A percentile compares a stretch with the other conserved stretches of the same genome.
Evolutionary conservation across 73 alveolate genomes (phyloP).

Genomic region (Urostyla sp.): DNA sequence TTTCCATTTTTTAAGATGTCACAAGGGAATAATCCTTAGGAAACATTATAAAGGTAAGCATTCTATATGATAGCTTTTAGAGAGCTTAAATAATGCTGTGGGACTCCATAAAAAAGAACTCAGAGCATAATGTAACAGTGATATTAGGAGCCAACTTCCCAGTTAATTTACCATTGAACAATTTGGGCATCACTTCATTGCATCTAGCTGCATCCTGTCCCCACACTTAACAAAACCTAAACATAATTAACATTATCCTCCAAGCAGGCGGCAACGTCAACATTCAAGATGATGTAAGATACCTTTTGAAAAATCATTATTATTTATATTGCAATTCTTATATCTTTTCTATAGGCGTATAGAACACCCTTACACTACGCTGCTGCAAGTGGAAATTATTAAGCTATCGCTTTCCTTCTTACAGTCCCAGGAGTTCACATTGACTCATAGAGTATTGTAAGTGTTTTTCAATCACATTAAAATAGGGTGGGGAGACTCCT

Average conservation of each 20-base stretch:
- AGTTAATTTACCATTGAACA: conserved; percentile 26
- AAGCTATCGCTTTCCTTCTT: no score
- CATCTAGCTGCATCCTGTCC: background rate
- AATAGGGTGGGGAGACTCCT: conserved; percentile 37
- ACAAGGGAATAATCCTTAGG: background rate
- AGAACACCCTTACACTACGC: no score
- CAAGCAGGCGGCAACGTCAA: background rate
- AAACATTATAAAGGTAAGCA: conserved; percentile 14
- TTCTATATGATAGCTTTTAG: background rate
- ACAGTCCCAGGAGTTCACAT: no score
- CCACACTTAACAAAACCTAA: no score
- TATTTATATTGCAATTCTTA: no score
- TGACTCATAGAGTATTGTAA: no score
- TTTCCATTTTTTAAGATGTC: no score
- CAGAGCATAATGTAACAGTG: conserved; percentile 1
- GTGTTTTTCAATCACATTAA: no score
- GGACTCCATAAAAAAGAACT: conserved; percentile 26
- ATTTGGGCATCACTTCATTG: conserved; percentile 24
- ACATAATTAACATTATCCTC: background rate
- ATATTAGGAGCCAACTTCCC: conserved; percentile 44
- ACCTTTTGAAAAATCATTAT: no score
- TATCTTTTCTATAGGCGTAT: no score
- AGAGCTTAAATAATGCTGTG: conserved; percentile 36
- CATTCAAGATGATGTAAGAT: background rate
- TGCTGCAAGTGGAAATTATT: no score